These are phyloP conservation scores for Phaeoacremonium minimum DNA, from an alignment of 2,329 filamentous ascomycete genomes.

Conservation along the genomic window DNA sequence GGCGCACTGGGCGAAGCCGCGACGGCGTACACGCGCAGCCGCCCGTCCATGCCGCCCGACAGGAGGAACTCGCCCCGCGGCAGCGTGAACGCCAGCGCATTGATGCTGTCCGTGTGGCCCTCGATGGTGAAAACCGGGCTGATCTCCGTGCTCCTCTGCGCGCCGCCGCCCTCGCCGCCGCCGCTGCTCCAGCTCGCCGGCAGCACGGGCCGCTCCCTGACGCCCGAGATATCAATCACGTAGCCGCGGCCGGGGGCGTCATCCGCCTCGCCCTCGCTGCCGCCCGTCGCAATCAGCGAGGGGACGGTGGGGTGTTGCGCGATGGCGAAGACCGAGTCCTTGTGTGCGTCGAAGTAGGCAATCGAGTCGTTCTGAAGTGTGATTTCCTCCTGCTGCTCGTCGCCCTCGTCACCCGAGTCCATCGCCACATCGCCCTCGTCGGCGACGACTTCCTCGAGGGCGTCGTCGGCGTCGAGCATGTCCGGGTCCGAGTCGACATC, in stretches of 20 bases:
- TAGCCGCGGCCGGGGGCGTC: slow-evolving; percentile 74
- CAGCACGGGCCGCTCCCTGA: slow-evolving; percentile 62
- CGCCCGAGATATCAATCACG: slow-evolving; percentile 71
- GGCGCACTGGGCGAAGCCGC: slow-evolving; percentile 36
- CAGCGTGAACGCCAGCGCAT: slow-evolving; percentile 77
- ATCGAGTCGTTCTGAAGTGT: slow-evolving; percentile 85
- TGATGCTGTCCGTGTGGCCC: slow-evolving; percentile 91
- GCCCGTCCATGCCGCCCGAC: slow-evolving; percentile 85
- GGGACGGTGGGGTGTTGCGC: slow-evolving; percentile 82
- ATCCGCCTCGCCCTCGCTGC: slow-evolving; percentile 56
- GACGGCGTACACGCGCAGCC: slow-evolving; percentile 65
- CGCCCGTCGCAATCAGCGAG: slow-evolving; percentile 80
- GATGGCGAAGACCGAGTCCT: slow-evolving; percentile 90
- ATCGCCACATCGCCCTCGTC: slow-evolving; percentile 45
- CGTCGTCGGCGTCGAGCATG: slow-evolving; percentile 74
- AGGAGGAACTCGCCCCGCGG: slow-evolving; percentile 79
- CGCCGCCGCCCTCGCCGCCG: slow-evolving; percentile 50
- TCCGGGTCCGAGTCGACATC: slow-evolving; percentile 60
- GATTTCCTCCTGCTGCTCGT: slow-evolving; percentile 61
- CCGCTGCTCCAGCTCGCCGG: slow-evolving; percentile 70
- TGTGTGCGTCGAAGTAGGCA: slow-evolving; percentile 87
- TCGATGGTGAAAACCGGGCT: slow-evolving; percentile 69
- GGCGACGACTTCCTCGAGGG: slow-evolving; percentile 67
- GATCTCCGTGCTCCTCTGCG: slow-evolving; percentile 46
- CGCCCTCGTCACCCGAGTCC: slow-evolving; percentile 19